These are phyloP conservation scores for Leccinum imitatum DNA, from an alignment of 768 basidiomycete species.

Conservation along the genomic window DNA sequence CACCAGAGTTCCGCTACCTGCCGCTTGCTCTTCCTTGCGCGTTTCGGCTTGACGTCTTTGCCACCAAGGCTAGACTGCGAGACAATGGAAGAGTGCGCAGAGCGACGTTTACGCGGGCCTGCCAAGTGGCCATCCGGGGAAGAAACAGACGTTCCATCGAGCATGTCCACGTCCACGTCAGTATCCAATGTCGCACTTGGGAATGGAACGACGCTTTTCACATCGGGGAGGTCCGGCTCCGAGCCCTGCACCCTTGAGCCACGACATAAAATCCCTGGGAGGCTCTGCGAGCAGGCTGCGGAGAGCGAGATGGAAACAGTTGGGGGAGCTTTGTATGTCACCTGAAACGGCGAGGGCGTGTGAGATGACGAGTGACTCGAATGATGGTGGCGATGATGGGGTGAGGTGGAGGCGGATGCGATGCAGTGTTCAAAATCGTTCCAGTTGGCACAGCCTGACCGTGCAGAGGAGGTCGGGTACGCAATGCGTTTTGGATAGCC, in stretches of 20 bases:
- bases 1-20: constrained; percentile 37
- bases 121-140: neutral
- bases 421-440: constrained; percentile 4
- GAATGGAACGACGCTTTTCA: constrained; percentile 37
- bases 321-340: constrained; percentile 36
- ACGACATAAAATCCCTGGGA: neutral
- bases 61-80: constrained; percentile 16
- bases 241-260: constrained; percentile 7
- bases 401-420: neutral
- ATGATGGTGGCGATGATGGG: constrained; percentile 10
- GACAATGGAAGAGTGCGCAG: constrained; percentile 32
- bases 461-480: constrained; percentile 21
- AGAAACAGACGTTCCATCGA: constrained; percentile 25
- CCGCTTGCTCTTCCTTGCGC: constrained; percentile 31
- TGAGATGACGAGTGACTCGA: neutral
- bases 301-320: constrained; percentile 41
- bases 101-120: constrained; percentile 33
- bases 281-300: constrained; percentile 30
- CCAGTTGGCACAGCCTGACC: constrained; percentile 13
- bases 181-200: constrained; percentile 31
- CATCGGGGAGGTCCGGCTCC: constrained; percentile 29
- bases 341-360: constrained; percentile 18
- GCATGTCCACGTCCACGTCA: constrained; percentile 26
- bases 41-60: constrained; percentile 29
- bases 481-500: constrained; percentile 9